A percentile compares a stretch with the other conserved stretches of the same genome.
phyloP scores from a whole-genome alignment of 441 rosid genomes.

The Geranium incanum region DNA sequence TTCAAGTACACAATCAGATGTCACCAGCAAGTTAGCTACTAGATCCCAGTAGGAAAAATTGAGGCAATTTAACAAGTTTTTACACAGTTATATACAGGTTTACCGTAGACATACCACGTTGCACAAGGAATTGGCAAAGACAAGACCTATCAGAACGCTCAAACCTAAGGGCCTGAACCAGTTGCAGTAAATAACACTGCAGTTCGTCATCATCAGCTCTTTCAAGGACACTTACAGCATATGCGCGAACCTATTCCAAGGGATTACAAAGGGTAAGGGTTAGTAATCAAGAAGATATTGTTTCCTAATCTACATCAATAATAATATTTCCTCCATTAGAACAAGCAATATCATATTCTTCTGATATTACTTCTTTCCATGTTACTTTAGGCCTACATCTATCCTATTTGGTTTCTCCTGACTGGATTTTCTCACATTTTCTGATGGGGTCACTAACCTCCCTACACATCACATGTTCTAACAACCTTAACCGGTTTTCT shows the following conservation, averaged over 20 bases:
- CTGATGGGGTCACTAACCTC: too few relatives aligned
- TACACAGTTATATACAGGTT: neutral
- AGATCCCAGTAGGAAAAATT: constrained; percentile 5
- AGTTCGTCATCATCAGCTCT: constrained; percentile 99
- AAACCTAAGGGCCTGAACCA: constrained; percentile 98
- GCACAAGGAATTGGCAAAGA: constrained; percentile 88
- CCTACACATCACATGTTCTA: too few relatives aligned
- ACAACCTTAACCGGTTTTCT: too few relatives aligned
- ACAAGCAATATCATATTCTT: too few relatives aligned
- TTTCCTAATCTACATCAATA: neutral
- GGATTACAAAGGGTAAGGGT: constrained; percentile 10
- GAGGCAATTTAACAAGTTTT: neutral
- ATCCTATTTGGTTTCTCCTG: too few relatives aligned
- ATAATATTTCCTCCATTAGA: too few relatives aligned
- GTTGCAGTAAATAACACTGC: constrained; percentile 92
- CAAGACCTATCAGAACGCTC: constrained; percentile 93
- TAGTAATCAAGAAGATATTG: constrained; percentile 3
- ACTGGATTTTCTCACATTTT: too few relatives aligned
- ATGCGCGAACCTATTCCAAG: constrained; percentile 84
- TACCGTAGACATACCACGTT: constrained; percentile 58
- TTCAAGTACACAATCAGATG: constrained; percentile 24
- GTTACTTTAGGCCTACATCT: too few relatives aligned
- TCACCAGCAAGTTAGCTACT: constrained; percentile 17
- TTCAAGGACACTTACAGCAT: constrained; percentile 95
- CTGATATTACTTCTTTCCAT: too few relatives aligned